A percentile compares a stretch with the other conserved stretches of the same genome.
Conservation (phyloP, 257 asterid species). For the Voacanga thouarsii region DNA sequence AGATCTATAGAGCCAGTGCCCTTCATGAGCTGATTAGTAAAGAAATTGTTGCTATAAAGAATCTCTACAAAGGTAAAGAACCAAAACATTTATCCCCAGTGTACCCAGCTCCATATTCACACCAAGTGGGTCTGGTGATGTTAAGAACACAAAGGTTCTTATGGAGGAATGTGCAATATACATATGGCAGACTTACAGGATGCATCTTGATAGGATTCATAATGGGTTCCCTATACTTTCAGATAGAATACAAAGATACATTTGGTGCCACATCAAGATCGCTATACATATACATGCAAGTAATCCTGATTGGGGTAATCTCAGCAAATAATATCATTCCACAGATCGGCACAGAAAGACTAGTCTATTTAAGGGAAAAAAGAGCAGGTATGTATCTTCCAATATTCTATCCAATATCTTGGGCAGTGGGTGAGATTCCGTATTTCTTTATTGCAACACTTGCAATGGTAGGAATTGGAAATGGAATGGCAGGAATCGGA, state of each 20-base stretch:
- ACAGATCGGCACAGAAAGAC: background rate
- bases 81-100: background rate
- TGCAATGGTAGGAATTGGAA: slow-evolving; percentile 18
- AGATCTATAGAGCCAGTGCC: slow-evolving; percentile 1
- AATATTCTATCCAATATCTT: slow-evolving; percentile 11
- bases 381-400: slow-evolving; percentile 19
- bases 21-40: background rate
- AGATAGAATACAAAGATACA: slow-evolving; percentile 8
- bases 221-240: slow-evolving; percentile 16
- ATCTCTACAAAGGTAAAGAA: slow-evolving; percentile 4
- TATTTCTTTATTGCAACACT: too few species aligned
- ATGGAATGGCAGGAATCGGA: slow-evolving; percentile 16
- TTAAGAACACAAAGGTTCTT: slow-evolving; percentile 17
- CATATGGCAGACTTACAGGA: slow-evolving; percentile 13
- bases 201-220: slow-evolving; percentile 17
- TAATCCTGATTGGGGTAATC: slow-evolving; percentile 12
- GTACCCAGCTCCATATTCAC: slow-evolving; percentile 19
- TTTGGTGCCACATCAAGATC: slow-evolving; percentile 16
- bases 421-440: too few species aligned
- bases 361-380: slow-evolving; percentile 11
- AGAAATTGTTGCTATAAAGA: slow-evolving; percentile 9
- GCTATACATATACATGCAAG: slow-evolving; percentile 16
- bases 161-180: slow-evolving; percentile 16
- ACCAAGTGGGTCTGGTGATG: slow-evolving; percentile 15
- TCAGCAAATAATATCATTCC: slow-evolving; percentile 17